These are phyloP conservation scores for Durio zibethinus DNA, from an alignment of 345 rosid species.

Conservation along the genomic window DNA sequence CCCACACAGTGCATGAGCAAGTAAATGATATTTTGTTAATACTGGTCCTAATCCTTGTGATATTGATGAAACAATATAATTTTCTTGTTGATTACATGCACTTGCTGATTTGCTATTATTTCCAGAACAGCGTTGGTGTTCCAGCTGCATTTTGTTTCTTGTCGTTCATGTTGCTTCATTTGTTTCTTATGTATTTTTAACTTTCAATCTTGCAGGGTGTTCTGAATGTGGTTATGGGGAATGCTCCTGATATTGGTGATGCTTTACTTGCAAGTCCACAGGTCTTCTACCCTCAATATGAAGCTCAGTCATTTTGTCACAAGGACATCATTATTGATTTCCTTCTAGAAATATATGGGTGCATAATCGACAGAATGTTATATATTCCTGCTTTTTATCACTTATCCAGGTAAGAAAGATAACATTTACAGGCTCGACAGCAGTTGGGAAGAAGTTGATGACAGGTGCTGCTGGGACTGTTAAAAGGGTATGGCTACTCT, in stretches of 20 bases:
- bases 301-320: conserved; percentile 2
- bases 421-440: conserved; percentile 94
- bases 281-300: conserved; percentile 39
- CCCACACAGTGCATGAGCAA: not conserved
- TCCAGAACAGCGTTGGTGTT: not conserved
- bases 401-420: conserved; percentile 77
- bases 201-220: conserved; percentile 54
- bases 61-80: not conserved
- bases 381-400: conserved; percentile 16
- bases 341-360: not conserved
- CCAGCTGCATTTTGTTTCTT: not conserved
- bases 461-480: conserved; percentile 93
- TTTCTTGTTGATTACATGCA: not conserved
- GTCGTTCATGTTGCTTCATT: conserved; percentile 1
- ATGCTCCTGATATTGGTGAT: conserved; percentile 83
- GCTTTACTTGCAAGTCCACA: conserved; percentile 73
- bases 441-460: conserved; percentile 97
- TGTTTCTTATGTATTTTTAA: conserved; percentile 18
- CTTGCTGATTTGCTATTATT: not conserved
- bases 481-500: conserved; percentile 59
- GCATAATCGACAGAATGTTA: not conserved
- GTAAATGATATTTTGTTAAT: not conserved
- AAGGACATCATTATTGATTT: conserved; percentile 8
- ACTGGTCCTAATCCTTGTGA: not conserved
- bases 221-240: conserved; percentile 81